A percentile compares a stretch with the other conserved stretches of the same genome.
Conservation (phyloP, 805 yeast genomes). For the Brettanomyces naardenensis region DNA sequence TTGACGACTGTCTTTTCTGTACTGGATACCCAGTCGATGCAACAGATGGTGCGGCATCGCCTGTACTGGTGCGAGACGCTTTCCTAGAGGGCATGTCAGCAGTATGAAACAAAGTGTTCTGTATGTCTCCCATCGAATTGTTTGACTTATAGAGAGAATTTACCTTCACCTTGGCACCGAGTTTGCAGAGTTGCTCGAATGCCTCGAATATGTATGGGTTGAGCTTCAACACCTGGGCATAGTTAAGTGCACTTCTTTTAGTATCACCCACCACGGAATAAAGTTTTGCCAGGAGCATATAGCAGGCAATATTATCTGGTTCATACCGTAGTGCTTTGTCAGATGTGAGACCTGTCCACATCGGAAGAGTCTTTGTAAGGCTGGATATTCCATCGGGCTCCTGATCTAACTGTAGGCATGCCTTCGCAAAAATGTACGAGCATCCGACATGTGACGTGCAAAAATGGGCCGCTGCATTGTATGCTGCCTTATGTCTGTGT, state of each 20-base stretch:
- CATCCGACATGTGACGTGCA: constrained; percentile 61
- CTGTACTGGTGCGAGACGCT: too few species aligned
- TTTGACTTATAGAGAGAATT: constrained; percentile 39
- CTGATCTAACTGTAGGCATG: constrained; percentile 48
- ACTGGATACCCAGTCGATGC: too few species aligned
- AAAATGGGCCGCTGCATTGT: constrained; percentile 33
- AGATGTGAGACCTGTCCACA: constrained; percentile 22
- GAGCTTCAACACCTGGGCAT: constrained; percentile 57
- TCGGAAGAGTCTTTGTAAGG: constrained; percentile 29
- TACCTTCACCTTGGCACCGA: constrained; percentile 65
- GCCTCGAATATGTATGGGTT: constrained; percentile 88
- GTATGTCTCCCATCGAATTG: constrained; percentile 4
- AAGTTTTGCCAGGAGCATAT: constrained; percentile 63
- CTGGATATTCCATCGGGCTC: constrained; percentile 57
- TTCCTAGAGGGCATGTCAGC: too few species aligned
- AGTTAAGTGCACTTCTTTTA: constrained; percentile 58
- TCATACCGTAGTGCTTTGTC: constrained; percentile 12
- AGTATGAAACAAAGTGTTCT: constrained; percentile 4
- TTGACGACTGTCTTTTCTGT: too few species aligned
- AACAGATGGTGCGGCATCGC: too few species aligned
- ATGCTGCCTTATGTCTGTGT: constrained; percentile 55
- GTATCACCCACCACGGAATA: constrained; percentile 50
- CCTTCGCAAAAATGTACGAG: constrained; percentile 62
- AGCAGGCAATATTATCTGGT: constrained; percentile 70
- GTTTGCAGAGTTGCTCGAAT: constrained; percentile 60